phyloP scores from a whole-genome alignment of 2,329 filamentous ascomycete species.

The Paraphaeosphaeria minitans region DNA sequence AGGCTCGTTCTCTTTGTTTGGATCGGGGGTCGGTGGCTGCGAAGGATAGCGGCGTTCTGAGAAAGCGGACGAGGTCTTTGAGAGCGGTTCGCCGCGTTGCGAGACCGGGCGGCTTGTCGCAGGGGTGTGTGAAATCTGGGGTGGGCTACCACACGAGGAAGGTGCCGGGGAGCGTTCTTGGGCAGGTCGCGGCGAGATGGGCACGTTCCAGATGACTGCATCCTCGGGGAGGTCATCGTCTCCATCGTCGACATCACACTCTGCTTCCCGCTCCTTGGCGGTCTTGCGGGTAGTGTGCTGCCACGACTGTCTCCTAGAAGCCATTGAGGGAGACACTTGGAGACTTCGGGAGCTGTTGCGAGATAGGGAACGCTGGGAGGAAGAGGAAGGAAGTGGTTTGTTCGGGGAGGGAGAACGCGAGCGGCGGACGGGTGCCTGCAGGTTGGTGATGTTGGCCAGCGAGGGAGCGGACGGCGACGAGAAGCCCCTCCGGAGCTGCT shows the following conservation, averaged over 20 bases:
- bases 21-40: conserved; percentile 26
- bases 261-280: conserved; percentile 71
- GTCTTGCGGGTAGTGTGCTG: conserved; percentile 70
- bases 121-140: conserved; percentile 29
- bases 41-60: conserved; percentile 27
- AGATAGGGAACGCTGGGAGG: conserved; percentile 38
- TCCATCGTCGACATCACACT: conserved; percentile 71
- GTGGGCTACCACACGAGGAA: conserved; percentile 36
- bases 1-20: conserved; percentile 25
- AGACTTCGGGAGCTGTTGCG: conserved; percentile 40
- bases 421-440: conserved; percentile 38
- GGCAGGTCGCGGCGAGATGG: conserved; percentile 67
- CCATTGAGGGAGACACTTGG: conserved; percentile 34
- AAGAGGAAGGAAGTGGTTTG: conserved; percentile 27
- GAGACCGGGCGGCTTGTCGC: conserved; percentile 21
- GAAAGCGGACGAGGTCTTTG: conserved; percentile 34
- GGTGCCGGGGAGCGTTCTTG: conserved; percentile 47
- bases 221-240: conserved; percentile 79
- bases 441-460: conserved; percentile 32
- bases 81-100: conserved; percentile 18
- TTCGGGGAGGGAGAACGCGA: conserved; percentile 47
- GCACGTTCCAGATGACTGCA: conserved; percentile 79
- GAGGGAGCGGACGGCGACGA: conserved; percentile 46
- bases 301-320: conserved; percentile 61
- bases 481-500: conserved; percentile 49